These are phyloP conservation scores for Sutorius eximius DNA, from an alignment of 1,284 basidiomycete genomes.

Conservation along the genomic window DNA sequence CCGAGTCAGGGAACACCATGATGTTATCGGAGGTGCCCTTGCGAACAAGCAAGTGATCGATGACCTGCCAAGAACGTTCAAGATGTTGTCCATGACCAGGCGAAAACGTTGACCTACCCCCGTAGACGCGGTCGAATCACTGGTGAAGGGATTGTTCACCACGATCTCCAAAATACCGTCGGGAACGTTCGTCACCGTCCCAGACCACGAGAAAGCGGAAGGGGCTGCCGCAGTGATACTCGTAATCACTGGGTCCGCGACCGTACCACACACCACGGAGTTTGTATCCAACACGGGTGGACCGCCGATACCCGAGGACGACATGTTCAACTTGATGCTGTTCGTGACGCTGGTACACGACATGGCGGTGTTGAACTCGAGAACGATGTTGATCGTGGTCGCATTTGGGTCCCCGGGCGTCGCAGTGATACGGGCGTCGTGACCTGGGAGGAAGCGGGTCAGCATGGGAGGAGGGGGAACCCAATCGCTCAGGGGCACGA, in stretches of 20 bases:
- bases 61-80: constrained; percentile 41
- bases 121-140: constrained; percentile 48
- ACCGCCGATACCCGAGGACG: constrained; percentile 64
- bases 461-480: constrained; percentile 66
- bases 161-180: constrained; percentile 80
- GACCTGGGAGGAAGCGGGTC: constrained; percentile 79
- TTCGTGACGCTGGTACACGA: constrained; percentile 64
- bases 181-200: constrained; percentile 67
- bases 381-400: constrained; percentile 61
- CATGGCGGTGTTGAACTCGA: constrained; percentile 83
- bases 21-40: constrained; percentile 75
- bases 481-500: constrained; percentile 73
- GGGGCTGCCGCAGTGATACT: constrained; percentile 53
- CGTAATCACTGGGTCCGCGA: constrained; percentile 47
- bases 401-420: constrained; percentile 51
- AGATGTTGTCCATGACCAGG: not conserved
- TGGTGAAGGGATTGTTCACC: constrained; percentile 55
- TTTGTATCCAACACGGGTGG: constrained; percentile 48
- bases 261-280: constrained; percentile 47
- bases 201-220: constrained; percentile 72
- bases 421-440: constrained; percentile 71
- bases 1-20: constrained; percentile 78
- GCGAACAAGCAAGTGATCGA: constrained; percentile 76
- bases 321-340: constrained; percentile 64
- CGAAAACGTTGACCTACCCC: constrained; percentile 43